Evolutionary conservation across 169 alveolate species (phyloP).

Genomic region (Eimeria acervulina): DNA sequence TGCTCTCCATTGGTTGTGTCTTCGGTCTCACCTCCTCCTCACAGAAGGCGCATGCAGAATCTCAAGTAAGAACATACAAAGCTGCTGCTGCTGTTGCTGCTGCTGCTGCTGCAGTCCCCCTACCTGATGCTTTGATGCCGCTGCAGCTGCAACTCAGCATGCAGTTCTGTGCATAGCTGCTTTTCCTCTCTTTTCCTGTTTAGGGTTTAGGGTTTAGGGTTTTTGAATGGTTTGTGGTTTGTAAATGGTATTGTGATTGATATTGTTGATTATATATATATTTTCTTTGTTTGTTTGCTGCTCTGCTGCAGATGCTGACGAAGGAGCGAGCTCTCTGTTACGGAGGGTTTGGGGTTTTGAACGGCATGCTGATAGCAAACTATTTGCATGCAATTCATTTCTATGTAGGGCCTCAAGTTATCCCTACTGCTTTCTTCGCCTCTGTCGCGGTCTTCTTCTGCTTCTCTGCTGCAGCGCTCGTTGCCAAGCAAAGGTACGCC

Average conservation of each 20-base stretch:
- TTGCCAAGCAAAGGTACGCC: conserved; percentile 56
- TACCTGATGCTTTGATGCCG: neutral
- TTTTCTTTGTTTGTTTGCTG: neutral
- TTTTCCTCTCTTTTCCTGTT: neutral
- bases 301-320: conserved; percentile 54
- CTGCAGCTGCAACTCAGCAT: neutral
- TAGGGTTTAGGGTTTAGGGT: conserved; percentile 34
- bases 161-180: neutral
- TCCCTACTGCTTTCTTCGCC: conserved; percentile 74
- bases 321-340: conserved; percentile 52
- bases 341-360: conserved; percentile 71
- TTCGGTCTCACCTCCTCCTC: conserved; percentile 41
- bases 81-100: no score
- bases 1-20: conserved; percentile 16
- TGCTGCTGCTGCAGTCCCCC: neutral
- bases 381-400: conserved; percentile 30
- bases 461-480: conserved; percentile 77
- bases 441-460: conserved; percentile 77
- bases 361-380: conserved; percentile 62
- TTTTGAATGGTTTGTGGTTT: neutral
- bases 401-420: conserved; percentile 37
- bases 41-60: conserved; percentile 55
- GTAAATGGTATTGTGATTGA: neutral
- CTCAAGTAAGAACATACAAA: neutral
- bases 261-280: neutral